Evolutionary conservation across 257 asterid genomes (phyloP).

Genomic region (Ilex aquifolium): DNA sequence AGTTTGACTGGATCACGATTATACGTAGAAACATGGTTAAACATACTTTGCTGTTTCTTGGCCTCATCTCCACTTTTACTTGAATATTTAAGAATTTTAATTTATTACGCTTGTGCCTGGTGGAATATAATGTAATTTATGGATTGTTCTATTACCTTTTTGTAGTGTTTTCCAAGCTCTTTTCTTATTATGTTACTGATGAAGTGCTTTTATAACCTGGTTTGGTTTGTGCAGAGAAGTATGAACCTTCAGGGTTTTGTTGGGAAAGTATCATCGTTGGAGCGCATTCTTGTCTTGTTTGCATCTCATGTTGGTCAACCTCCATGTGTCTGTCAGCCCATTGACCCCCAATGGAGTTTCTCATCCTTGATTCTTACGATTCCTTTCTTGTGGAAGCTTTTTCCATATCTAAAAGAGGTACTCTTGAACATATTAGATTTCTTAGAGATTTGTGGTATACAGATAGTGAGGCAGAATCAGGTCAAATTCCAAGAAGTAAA

Average conservation of each 20-base stretch:
- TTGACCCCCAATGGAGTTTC: constrained; percentile 60
- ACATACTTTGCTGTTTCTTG: too few relatives aligned
- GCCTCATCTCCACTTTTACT: too few relatives aligned
- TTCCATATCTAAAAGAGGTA: constrained; percentile 90
- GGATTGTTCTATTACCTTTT: too few relatives aligned
- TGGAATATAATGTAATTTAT: too few relatives aligned
- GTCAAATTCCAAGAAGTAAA: too few relatives aligned
- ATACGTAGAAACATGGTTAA: too few relatives aligned
- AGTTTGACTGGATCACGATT: too few relatives aligned
- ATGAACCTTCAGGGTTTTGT: constrained; percentile 37
- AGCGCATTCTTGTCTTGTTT: constrained; percentile 49
- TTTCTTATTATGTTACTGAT: neutral
- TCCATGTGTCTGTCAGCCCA: constrained; percentile 63
- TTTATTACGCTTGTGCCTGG: too few relatives aligned
- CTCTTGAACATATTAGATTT: constrained; percentile 1
- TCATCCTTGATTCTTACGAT: constrained; percentile 79
- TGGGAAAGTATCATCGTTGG: constrained; percentile 56
- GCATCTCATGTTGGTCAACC: constrained; percentile 69
- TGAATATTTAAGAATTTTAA: too few relatives aligned
- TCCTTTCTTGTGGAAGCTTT: constrained; percentile 81
- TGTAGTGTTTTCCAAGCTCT: too few relatives aligned
- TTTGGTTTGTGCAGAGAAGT: constrained; percentile 46
- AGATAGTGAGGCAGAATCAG: neutral
- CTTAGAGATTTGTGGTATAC: neutral
- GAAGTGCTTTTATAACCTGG: constrained; percentile 18